Base-by-base conservation (phyloP, 2,329 filamentous ascomycete genomes). In the Plectosphaerella cucumerina region DNA sequence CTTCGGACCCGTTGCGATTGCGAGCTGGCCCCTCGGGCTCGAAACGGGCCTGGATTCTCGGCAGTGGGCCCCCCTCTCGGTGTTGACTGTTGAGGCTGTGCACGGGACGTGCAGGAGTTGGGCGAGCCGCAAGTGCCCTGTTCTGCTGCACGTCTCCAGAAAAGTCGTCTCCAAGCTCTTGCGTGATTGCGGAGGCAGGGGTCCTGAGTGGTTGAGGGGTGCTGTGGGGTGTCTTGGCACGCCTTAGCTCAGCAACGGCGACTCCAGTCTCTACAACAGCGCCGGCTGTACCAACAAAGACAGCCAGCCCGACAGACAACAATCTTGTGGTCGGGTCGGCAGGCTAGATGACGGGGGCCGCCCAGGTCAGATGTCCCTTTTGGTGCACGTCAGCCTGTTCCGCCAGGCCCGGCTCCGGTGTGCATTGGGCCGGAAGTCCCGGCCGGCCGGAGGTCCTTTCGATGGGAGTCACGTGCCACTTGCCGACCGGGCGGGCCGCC, bases 101-200 rank as follows among this genome's bases (percentile, higher is more conserved):
- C 45, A 47, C 35, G 17, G 21, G 23, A 45, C 26, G 43, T 23
- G 43, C 21, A 22, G 34, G 45, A 47, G 26, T 31, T 37, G 35
- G 35, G 39, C 39, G 39, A 42, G 39, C 39, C 39, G 8, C 39
- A 42, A 42, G 39, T 42, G 39, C 17, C 39, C 12, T 42, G 39
- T 42, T 18, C 33, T 23, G 34, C 45, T 47, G 45, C 45, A 47
- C 20, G 33, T 47, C 35, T 35, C 34, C 45, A 47, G 33, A 47
- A 47, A 37, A 35, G 45, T 47, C 45, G 33, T 47, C 35, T 39
- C 45, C 45, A 47, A 47, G 45, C 21, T 39, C 33, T 47, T 47
- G 45, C 45, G 45, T 39, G 45, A 47, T 47, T 47, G 45, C 45
- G 45, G 45, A 47, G 45, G 45, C 45, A 47, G 45, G 45, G 45